A percentile compares a stretch with the other conserved stretches of the same genome.
Conservation (phyloP, 129 eudicot species). For the Lactuca saligna region DNA sequence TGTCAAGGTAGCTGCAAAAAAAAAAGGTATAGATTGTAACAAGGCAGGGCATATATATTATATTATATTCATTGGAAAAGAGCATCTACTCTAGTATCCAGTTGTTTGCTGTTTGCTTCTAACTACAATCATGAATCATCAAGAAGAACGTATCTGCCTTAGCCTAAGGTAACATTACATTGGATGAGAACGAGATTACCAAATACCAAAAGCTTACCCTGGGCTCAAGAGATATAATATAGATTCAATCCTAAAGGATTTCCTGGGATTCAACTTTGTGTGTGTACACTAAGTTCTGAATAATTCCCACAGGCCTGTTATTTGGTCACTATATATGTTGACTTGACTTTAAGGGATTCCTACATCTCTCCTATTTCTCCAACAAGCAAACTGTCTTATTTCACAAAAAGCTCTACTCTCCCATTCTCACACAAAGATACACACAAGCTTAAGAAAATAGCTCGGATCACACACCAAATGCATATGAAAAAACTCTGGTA, state of each 20-base stretch:
- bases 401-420: not conserved
- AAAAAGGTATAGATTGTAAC: too few species aligned
- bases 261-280: not conserved
- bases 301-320: not conserved
- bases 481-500: not conserved
- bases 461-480: not conserved
- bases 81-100: too few species aligned
- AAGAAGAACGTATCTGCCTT: not conserved
- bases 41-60: too few species aligned
- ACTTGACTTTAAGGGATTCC: not conserved
- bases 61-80: not conserved
- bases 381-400: conserved; percentile 1
- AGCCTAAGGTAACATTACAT: too few species aligned
- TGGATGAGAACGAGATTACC: too few species aligned
- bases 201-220: too few species aligned
- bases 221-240: too few species aligned
- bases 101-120: not conserved
- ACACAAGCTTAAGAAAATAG: too few species aligned
- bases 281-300: not conserved
- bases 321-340: not conserved
- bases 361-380: not conserved
- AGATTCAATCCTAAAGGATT: not conserved
- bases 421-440: too few species aligned
- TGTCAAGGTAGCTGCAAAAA: not conserved
- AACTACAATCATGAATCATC: not conserved